phyloP scores from a whole-genome alignment of 345 rosid genomes.

The Orychophragmus violaceus region DNA sequence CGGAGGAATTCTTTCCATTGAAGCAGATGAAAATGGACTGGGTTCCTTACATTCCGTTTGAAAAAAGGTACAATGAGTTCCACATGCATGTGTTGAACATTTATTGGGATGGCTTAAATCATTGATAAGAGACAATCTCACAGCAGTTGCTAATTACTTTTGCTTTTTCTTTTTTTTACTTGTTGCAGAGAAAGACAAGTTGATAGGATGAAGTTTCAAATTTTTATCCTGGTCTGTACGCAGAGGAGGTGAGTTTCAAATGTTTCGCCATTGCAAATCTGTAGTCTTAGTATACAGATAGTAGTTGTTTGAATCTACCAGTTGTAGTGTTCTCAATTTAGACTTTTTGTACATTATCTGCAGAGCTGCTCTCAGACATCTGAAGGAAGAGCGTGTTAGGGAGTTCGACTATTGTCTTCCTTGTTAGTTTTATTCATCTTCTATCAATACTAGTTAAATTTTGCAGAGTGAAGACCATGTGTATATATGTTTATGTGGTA shows the following conservation, averaged over 20 bases:
- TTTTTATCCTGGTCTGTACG: constrained; percentile 62
- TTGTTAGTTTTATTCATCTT: constrained; percentile 61
- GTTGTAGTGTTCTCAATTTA: neutral
- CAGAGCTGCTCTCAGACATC: constrained; percentile 81
- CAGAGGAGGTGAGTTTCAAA: constrained; percentile 38
- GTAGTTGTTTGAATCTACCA: neutral
- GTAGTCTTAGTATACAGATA: neutral
- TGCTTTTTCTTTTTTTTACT: neutral
- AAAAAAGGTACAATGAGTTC: no score
- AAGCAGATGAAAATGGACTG: constrained; percentile 95
- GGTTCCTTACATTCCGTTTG: constrained; percentile 81
- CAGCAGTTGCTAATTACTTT: neutral
- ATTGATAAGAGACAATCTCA: neutral
- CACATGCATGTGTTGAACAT: no score
- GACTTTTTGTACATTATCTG: constrained; percentile 28
- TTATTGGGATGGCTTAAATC: neutral
- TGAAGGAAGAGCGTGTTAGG: constrained; percentile 81
- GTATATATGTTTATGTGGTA: neutral
- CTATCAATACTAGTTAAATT: neutral
- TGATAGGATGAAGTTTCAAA: constrained; percentile 58
- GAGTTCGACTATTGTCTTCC: constrained; percentile 89
- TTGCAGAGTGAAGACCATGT: neutral
- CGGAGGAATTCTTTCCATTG: constrained; percentile 79
- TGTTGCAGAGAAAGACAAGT: constrained; percentile 61
- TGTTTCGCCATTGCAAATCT: no score